phyloP scores from a whole-genome alignment of 805 yeast species.

The Nakazawaea populi region DNA sequence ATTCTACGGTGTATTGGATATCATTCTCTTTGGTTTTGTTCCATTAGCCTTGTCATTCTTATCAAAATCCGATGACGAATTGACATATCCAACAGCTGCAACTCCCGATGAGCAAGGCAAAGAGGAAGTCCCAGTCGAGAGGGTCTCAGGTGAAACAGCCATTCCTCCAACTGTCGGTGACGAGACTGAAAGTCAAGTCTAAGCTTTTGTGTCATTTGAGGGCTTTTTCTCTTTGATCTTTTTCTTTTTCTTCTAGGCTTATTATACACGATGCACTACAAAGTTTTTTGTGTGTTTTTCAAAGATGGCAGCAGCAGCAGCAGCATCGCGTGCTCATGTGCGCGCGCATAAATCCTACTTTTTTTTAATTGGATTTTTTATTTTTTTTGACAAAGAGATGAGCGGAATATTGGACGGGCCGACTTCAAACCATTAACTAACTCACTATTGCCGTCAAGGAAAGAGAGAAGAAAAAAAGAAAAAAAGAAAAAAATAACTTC shows the following conservation, averaged over 20 bases:
- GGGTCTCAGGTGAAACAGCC: constrained; percentile 11
- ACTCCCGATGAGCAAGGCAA: neutral
- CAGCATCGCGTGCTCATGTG: too few species aligned
- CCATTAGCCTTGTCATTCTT: constrained; percentile 15
- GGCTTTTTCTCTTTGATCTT: neutral
- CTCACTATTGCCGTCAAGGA: neutral
- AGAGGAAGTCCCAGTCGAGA: neutral
- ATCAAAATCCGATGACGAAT: constrained; percentile 7
- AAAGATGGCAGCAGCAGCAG: too few species aligned
- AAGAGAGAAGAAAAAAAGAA: neutral
- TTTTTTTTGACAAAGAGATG: neutral
- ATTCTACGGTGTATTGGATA: constrained; percentile 54
- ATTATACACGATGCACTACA: neutral
- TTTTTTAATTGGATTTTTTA: too few species aligned
- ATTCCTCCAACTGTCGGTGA: constrained; percentile 1
- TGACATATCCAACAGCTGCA: constrained; percentile 9
- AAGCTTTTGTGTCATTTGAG: neutral
- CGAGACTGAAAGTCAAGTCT: neutral
- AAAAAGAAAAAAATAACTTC: neutral
- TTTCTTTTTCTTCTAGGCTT: neutral
- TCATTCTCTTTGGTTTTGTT: constrained; percentile 30
- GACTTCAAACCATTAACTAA: neutral
- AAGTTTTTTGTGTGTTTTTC: too few species aligned
- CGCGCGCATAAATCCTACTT: too few species aligned
- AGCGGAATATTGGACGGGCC: neutral